Percentiles rank a stretch among this genome's conserved stretches.
These are phyloP conservation scores for Curvularia sp. DNA, from an alignment of 2,329 filamentous ascomycete genomes.

Conservation along the genomic window DNA sequence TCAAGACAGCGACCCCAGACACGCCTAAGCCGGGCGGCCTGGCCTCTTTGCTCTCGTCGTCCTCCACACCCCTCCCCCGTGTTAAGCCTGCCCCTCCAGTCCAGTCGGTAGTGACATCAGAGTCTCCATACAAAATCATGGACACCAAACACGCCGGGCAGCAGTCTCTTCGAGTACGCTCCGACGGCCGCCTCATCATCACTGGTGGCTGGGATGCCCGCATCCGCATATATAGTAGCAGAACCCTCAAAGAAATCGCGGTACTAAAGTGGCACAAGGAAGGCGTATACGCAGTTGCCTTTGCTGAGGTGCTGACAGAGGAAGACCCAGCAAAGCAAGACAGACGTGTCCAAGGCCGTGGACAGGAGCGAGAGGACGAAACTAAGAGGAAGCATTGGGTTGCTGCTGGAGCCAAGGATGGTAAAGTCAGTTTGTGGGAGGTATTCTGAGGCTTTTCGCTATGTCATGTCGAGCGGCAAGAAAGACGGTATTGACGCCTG, in stretches of 20 bases:
- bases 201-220: slow-evolving; percentile 93
- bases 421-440: slow-evolving; percentile 94
- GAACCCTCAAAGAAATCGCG: slow-evolving; percentile 84
- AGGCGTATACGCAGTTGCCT: slow-evolving; percentile 82
- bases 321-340: slow-evolving; percentile 10
- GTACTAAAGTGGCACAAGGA: slow-evolving; percentile 94
- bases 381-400: slow-evolving; percentile 83
- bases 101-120: slow-evolving; percentile 11
- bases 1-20: slow-evolving; percentile 10
- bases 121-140: slow-evolving; percentile 64
- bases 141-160: slow-evolving; percentile 92
- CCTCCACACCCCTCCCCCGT: slow-evolving; percentile 16
- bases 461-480: too few relatives aligned
- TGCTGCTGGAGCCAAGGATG: slow-evolving; percentile 90
- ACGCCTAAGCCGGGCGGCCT: slow-evolving; percentile 24
- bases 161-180: slow-evolving; percentile 78
- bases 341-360: background rate
- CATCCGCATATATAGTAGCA: slow-evolving; percentile 80
- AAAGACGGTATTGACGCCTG: background rate
- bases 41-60: slow-evolving; percentile 36
- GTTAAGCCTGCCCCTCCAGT: slow-evolving; percentile 16
- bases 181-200: slow-evolving; percentile 82
- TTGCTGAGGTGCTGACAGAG: slow-evolving; percentile 59
- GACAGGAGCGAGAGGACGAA: slow-evolving; percentile 44
- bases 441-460: slow-evolving; percentile 68